These are phyloP conservation scores for Pichia cephalocereana DNA, from an alignment of 805 yeast genomes.

Conservation along the genomic window DNA sequence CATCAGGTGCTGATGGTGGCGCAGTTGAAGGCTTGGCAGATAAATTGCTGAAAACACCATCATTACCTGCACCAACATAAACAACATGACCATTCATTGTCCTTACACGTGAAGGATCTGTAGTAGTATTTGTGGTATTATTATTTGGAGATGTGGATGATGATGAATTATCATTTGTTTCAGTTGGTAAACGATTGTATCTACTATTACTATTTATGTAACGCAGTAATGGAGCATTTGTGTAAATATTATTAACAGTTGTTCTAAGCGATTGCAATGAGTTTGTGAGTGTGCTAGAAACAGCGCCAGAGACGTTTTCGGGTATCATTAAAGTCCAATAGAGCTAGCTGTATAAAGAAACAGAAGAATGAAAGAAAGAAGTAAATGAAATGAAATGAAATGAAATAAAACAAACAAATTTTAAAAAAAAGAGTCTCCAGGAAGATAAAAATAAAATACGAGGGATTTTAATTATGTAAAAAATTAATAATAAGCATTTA, in stretches of 20 bases:
- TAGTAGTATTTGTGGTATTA: background rate
- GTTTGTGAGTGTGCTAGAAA: background rate
- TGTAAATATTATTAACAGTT: background rate
- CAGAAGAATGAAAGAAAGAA: background rate
- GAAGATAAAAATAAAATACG: too few relatives aligned
- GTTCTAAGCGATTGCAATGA: background rate
- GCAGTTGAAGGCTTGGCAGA: constrained; percentile 73
- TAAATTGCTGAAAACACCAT: constrained; percentile 90
- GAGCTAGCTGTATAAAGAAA: too few relatives aligned
- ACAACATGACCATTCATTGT: constrained; percentile 16
- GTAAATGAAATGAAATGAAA: too few relatives aligned
- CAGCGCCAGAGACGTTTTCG: background rate
- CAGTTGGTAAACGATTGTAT: constrained; percentile 15
- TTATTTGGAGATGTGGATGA: background rate
- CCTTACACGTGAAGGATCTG: constrained; percentile 7
- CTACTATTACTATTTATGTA: constrained; percentile 18
- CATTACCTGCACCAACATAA: constrained; percentile 32
- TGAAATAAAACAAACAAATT: too few relatives aligned
- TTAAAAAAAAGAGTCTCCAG: too few relatives aligned
- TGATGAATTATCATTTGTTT: background rate
- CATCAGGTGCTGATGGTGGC: constrained; percentile 39
- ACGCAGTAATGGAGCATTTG: constrained; percentile 24
- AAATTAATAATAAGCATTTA: too few relatives aligned
- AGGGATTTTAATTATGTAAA: too few relatives aligned
- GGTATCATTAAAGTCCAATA: background rate